Base-by-base conservation (phyloP, 1,139 yeast species). In the Keqinozyma sinolaborantium region DNA sequence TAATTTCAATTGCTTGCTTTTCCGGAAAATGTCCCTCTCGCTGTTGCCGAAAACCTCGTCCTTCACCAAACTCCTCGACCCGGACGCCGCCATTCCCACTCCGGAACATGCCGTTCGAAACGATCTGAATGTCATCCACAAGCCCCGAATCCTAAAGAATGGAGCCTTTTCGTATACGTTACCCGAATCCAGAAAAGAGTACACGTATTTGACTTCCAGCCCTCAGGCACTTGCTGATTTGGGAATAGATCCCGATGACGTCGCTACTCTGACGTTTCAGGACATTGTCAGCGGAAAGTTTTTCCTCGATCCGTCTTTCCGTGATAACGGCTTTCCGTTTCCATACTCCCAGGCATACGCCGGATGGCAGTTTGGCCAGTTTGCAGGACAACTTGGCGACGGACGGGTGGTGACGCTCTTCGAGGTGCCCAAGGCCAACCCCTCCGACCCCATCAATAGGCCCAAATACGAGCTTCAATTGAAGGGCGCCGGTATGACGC, bases 331-430 rank as follows among this genome's bases (percentile, higher is more conserved):
- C 1, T 63, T 60, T n/a, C 73, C 84, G 0, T 77, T 77, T 46
- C 97, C 97, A 0, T 90, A 84, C 58, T 77, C 96, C 5, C 90
- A 83, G 54, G 86, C 94, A 0, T 92, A 92, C 55, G 95, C 97
- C 1, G 98, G 98, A 1, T 87, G 84, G 71, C 98, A 92, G 52
- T 92, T 92, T 64, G 97, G 98, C 3, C 79, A 75, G 44, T 92
- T 92, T 77, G 97, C 97, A 0, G 97, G 97, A 1, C 98, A 92
- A 56, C 63, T 92, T 41, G 98, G 98, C 4, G 98, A 92, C 53
- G 98, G 98, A 1, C 65, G 98, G 39, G 97, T 88, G 2, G 72
- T 80, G 6, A 86, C 83, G 48, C 60, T 92, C 30, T 88, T 90
- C 58, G 94, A 85, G 42, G 60, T 83, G 0, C 68, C 70, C 4